Base-by-base conservation (phyloP, 176 grass and related monocot genomes). In the Aegilops umbellulata region DNA sequence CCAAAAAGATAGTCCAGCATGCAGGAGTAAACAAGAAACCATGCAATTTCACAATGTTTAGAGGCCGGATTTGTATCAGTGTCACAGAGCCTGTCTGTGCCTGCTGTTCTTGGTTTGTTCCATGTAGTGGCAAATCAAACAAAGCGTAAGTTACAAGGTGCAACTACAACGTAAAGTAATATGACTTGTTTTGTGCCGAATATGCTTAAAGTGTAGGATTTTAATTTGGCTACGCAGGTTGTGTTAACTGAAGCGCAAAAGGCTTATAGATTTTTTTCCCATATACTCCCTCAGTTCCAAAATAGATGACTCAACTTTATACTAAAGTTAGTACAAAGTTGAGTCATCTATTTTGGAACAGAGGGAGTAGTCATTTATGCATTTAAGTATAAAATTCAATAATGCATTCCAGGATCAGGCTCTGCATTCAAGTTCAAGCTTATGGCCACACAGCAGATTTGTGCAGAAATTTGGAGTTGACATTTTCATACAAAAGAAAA, bases 51-150 rank as follows among this genome's bases (percentile, higher is more conserved):
- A 66, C 31, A 51, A 26, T 80, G 31, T 70, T 65, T 53, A 20
- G 53, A 74, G 4, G 20, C 15, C 26, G 12, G 30, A 31, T 65
- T 71, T 80, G 12, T 74, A 29, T 78, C 67, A 30, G 65, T 22
- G 30, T 62, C 42, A 76, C 30, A 65, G 49, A 47, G 53, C 13
- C 61, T n/a, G 31, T 31, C 24, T n/a, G 5, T 51, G 47, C 47
- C 15, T 51, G 29, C 15, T 51, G 29, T 53, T 30, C 11, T 66
- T 81, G 69, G 25, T 47, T 67, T 60, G 10, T 57, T 76, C 60
- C 70, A 81, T 53, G 42, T 82, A 82, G 80, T 42, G 13, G 47
- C 22, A 82, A 24, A 30, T 44, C 53, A 61, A 69, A 80, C 6
- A 58, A 80, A 74, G 57, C 17, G 14, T 17, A 80, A 55, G 29